phyloP scores from a whole-genome alignment of 345 rosid genomes.

The Aethionema arabicum region DNA sequence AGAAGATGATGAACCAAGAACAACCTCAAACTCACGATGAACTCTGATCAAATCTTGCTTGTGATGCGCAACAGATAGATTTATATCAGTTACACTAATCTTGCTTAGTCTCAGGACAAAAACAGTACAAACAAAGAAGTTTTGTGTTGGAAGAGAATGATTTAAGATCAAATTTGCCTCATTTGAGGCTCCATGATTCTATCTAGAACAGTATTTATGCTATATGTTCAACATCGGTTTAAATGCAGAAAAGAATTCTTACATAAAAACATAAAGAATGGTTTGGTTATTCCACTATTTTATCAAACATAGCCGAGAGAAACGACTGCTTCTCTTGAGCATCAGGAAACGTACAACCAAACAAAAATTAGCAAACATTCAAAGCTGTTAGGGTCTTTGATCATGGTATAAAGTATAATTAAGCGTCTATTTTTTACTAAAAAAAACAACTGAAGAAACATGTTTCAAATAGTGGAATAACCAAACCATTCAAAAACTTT shows the following conservation, averaged over 20 bases:
- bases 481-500: too few species aligned
- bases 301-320: conserved; percentile 18
- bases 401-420: not conserved
- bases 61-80: conserved; percentile 19
- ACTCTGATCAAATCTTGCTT: conserved; percentile 45
- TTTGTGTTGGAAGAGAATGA: conserved; percentile 33
- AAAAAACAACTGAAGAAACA: too few species aligned
- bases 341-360: too few species aligned
- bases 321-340: too few species aligned
- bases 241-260: conserved; percentile 13
- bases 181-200: conserved; percentile 7
- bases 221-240: conserved; percentile 18
- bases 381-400: too few species aligned
- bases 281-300: not conserved
- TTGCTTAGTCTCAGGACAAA: conserved; percentile 22
- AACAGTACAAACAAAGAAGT: conserved; percentile 9
- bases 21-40: conserved; percentile 71
- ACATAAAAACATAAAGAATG: conserved; percentile 7
- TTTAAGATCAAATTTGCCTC: conserved; percentile 17
- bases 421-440: not conserved
- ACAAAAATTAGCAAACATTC: not conserved
- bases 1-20: conserved; percentile 56
- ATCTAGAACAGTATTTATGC: conserved; percentile 17
- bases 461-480: too few species aligned
- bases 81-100: conserved; percentile 26